Base-by-base conservation (phyloP, 768 basidiomycete genomes). In the Gloeophyllum trabeum region DNA sequence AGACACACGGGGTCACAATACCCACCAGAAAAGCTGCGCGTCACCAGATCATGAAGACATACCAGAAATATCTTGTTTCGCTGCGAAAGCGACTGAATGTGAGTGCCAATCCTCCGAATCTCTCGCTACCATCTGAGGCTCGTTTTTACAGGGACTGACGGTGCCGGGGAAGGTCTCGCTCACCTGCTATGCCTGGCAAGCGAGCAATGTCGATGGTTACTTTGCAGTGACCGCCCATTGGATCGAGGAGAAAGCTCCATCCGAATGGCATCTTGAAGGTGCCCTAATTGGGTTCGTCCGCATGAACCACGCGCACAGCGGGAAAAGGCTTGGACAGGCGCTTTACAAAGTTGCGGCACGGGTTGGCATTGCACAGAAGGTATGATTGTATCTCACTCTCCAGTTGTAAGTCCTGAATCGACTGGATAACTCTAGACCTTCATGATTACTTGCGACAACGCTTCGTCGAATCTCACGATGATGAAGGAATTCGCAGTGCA, bases 141-240 rank as follows among this genome's bases (percentile, higher is more conserved):
- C 19, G 18, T 22, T 16, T 3, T 49, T 45, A 43, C 16, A 55
- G 55, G 48, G 54, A 35, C 35, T 42, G 0, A 39, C 28, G 2
- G 55, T 56, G 6, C 43, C 25, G 5, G 62, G 61, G 3, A n/a
- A 40, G 5, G 52, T 63, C 26, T 59, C 49, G 30, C 18, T 61
- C 5, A 69, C 64, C 3, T 62, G 62, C 47, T 60, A 69, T 49
- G 62, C 55, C 12, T 68, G 65, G 67, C 63, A 64, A 38, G 66
- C 66, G 2, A 39, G 25, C 6, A 66, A 62, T 45, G 44, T 47
- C 1, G 63, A 68, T 48, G 56, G 50, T 1, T 70, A 69, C 48
- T 63, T 63, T 47, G 65, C 57, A 0, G 59, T 64, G 4, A 69
- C 60, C 0, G 61, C 54, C 1, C 61, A 64, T 40, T 69, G 66